A percentile compares a stretch with the other conserved stretches of the same genome.
Evolutionary conservation across 495 filamentous ascomycete genomes (phyloP).

Genomic region (Hypoxylon crocopeplum): DNA sequence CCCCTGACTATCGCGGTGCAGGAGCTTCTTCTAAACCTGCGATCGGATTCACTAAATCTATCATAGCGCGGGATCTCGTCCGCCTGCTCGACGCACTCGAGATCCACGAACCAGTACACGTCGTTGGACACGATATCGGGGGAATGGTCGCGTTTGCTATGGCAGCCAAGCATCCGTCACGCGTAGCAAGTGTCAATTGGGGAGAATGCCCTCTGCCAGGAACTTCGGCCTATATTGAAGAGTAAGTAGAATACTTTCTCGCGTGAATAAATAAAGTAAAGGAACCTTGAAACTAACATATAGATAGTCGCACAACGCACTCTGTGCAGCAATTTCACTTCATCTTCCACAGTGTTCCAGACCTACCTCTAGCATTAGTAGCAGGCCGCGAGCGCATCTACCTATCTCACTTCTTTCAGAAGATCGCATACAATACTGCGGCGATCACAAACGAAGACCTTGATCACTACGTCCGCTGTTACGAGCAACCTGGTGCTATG

Average conservation of each 20-base stretch:
- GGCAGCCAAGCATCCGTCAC: constrained; percentile 40
- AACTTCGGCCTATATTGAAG: constrained; percentile 39
- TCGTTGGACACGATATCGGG: constrained; percentile 57
- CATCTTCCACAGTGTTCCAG: constrained; percentile 51
- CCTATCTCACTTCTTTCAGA: constrained; percentile 54
- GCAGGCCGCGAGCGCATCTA: constrained; percentile 52
- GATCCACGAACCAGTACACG: constrained; percentile 48
- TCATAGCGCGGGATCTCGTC: constrained; percentile 41
- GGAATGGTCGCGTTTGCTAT: constrained; percentile 54
- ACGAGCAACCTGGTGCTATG: constrained; percentile 50
- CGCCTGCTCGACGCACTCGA: constrained; percentile 24
- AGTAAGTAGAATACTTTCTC: constrained; percentile 4
- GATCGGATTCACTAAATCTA: constrained; percentile 46
- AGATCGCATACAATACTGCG: constrained; percentile 43
- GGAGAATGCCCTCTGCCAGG: constrained; percentile 56
- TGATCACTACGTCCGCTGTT: constrained; percentile 47
- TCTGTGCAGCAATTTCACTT: constrained; percentile 51
- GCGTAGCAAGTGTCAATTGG: constrained; percentile 48
- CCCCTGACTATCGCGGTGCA: constrained; percentile 55
- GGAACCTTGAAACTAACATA: no score
- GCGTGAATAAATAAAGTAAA: no score
- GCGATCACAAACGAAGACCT: constrained; percentile 45
- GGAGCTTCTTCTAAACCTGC: constrained; percentile 49
- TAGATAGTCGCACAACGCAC: constrained; percentile 30
- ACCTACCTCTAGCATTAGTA: constrained; percentile 50